Conservation (phyloP, 2,329 filamentous ascomycete species). For the Aspergillus sp. region DNA sequence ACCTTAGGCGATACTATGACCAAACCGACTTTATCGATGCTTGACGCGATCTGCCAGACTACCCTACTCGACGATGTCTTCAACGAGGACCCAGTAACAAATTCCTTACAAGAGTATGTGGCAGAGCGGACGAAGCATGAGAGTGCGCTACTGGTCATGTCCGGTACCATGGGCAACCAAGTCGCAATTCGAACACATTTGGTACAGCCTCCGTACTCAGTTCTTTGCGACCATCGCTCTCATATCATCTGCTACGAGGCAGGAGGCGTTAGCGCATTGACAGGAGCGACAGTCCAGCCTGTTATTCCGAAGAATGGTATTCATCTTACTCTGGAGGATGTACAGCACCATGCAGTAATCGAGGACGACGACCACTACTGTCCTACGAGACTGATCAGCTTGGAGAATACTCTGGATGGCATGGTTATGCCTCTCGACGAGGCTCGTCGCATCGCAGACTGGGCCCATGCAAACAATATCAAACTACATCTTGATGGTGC, state of each 20-base stretch:
- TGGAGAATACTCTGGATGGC: constrained; percentile 82
- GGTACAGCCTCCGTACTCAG: constrained; percentile 68
- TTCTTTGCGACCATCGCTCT: constrained; percentile 70
- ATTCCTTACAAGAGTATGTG: constrained; percentile 65
- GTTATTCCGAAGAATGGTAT: constrained; percentile 63
- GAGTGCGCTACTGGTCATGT: constrained; percentile 71
- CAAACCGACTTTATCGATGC: constrained; percentile 72
- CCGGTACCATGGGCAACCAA: constrained; percentile 93
- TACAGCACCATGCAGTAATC: constrained; percentile 59
- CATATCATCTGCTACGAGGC: constrained; percentile 66
- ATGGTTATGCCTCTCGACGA: constrained; percentile 71
- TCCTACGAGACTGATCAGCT: constrained; percentile 70
- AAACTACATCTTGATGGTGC: constrained; percentile 74
- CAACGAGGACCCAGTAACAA: constrained; percentile 71
- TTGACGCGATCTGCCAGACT: constrained; percentile 66
- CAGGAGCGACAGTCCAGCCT: constrained; percentile 62
- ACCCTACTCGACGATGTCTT: constrained; percentile 80
- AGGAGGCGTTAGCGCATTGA: constrained; percentile 62
- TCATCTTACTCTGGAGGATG: constrained; percentile 70
- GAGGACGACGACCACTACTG: constrained; percentile 65
- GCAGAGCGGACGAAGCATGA: constrained; percentile 69
- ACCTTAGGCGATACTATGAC: constrained; percentile 60
- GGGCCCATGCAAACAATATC: constrained; percentile 59
- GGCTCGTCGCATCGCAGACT: constrained; percentile 60
- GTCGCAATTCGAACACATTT: constrained; percentile 72